A percentile compares a stretch with the other conserved stretches of the same genome.
phyloP scores from a whole-genome alignment of 2,329 filamentous ascomycete species.

The Elsinoe australis region DNA sequence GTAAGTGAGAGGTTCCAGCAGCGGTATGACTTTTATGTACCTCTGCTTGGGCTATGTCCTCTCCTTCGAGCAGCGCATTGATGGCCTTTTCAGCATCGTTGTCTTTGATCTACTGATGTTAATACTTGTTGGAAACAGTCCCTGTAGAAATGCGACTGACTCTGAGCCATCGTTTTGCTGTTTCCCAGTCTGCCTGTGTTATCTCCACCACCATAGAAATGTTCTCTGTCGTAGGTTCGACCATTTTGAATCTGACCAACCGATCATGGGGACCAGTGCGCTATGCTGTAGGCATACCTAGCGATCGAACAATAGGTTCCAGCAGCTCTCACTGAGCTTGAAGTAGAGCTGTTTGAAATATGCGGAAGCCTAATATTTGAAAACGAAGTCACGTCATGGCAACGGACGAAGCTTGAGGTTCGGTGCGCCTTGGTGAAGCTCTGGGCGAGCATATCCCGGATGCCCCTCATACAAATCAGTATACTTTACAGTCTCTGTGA shows the following conservation, averaged over 20 bases:
- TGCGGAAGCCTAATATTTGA: too few relatives aligned
- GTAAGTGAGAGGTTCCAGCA: neutral
- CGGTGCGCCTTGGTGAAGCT: too few relatives aligned
- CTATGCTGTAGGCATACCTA: neutral
- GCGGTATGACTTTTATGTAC: neutral
- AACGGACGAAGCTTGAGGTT: slow-evolving; percentile 10
- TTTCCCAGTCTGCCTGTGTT: slow-evolving; percentile 20
- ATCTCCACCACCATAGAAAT: slow-evolving; percentile 24
- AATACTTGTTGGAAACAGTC: neutral
- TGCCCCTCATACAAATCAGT: too few relatives aligned
- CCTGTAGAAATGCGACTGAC: slow-evolving; percentile 19
- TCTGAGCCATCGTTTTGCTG: slow-evolving; percentile 27
- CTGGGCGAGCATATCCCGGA: too few relatives aligned
- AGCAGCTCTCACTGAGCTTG: too few relatives aligned
- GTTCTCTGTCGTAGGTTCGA: slow-evolving; percentile 24
- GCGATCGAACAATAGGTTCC: too few relatives aligned
- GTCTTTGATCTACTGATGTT: slow-evolving; percentile 26
- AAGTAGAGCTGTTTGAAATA: too few relatives aligned
- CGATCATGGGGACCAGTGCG: neutral
- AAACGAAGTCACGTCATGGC: slow-evolving; percentile 4
- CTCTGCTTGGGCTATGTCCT: slow-evolving; percentile 27
- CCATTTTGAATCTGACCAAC: slow-evolving; percentile 13
- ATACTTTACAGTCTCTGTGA: too few relatives aligned
- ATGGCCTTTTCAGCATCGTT: slow-evolving; percentile 26
- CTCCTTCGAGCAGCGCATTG: slow-evolving; percentile 28